A percentile compares a stretch with the other conserved stretches of the same genome.
Conservation (phyloP, 805 yeast species). For the Ogataea kodamae region DNA sequence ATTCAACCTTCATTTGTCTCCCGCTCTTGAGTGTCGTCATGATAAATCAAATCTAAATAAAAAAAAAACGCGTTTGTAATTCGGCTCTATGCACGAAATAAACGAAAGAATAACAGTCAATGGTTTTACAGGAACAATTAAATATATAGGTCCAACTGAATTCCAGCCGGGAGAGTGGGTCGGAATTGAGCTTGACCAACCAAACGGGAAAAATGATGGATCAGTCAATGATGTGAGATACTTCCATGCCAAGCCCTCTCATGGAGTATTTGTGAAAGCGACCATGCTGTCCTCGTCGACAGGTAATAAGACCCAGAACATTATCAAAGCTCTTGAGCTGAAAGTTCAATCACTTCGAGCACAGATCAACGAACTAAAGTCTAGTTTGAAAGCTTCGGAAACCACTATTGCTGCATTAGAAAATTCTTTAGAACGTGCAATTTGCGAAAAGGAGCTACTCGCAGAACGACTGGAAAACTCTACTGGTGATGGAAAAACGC, state of each 20-base stretch:
- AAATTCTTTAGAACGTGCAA: constrained; percentile 31
- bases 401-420: constrained; percentile 17
- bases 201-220: constrained; percentile 49
- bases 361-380: constrained; percentile 30
- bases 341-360: constrained; percentile 38
- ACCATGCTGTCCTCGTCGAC: constrained; percentile 21
- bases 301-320: not conserved
- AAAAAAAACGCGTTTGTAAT: constrained; percentile 3
- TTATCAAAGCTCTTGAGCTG: constrained; percentile 34
- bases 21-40: constrained; percentile 21
- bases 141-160: constrained; percentile 49
- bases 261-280: constrained; percentile 52
- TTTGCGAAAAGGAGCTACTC: constrained; percentile 45
- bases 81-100: constrained; percentile 4
- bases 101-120: constrained; percentile 35
- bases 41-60: constrained; percentile 1
- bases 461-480: constrained; percentile 28
- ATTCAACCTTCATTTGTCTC: constrained; percentile 53
- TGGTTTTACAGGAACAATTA: constrained; percentile 43
- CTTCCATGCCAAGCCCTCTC: constrained; percentile 34
- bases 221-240: constrained; percentile 41
- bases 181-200: constrained; percentile 42
- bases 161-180: constrained; percentile 62
- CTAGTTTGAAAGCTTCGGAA: constrained; percentile 24
- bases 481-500: constrained; percentile 15